Base-by-base conservation (phyloP, 257 asterid genomes). In the Nicotiana benthamiana region DNA sequence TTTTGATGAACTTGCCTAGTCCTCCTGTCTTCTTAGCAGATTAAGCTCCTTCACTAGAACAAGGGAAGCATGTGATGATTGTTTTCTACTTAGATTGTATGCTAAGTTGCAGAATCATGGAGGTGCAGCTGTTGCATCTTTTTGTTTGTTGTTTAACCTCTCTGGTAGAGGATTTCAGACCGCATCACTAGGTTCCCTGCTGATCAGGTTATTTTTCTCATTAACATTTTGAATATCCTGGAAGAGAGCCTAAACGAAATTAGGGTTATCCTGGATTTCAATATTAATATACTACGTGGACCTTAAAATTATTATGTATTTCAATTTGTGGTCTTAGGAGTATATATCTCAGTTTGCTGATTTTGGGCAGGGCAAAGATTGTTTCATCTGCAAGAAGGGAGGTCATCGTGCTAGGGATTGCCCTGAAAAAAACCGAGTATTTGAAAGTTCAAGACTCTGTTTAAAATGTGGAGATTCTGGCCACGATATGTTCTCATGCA, bases 391-490 rank as follows among this genome's bases (percentile, higher is more conserved):
- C 93, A 89, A 90, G 83, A 90, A 86, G 83, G 92, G 90, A 46
- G 97, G 97, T 77, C 99, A 95, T 85, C 97, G 93, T 46, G 98
- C 99, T 30, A 95, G 91, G 84, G 97, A 95, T 84, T 95, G 99
- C 82, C 94, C 93, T 18, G 97, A 89, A 46, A 93, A 86, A 83
- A 60, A 72, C 86, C 83, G 34, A 66, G 80, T 76, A 15, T 77
- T 83, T 75, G 85, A 81, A 77, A 88, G 60, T 83, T 87, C 90
- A 46, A 92, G 86, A 85, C 79, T 90, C 24, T 95, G 99, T 84
- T 82, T 95, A 64, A 95, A 86, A 86, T 93, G 99, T 87, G 99
- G 98, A 80, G 94, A 91, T 80, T 56, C 82, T 51, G 99, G 96
- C 54, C 99, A 93, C 87, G 97, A 92, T 13, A 89, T 95, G 93